These are phyloP conservation scores for Guadua angustifolia DNA, from an alignment of 176 grass and related monocot genomes.

Conservation along the genomic window DNA sequence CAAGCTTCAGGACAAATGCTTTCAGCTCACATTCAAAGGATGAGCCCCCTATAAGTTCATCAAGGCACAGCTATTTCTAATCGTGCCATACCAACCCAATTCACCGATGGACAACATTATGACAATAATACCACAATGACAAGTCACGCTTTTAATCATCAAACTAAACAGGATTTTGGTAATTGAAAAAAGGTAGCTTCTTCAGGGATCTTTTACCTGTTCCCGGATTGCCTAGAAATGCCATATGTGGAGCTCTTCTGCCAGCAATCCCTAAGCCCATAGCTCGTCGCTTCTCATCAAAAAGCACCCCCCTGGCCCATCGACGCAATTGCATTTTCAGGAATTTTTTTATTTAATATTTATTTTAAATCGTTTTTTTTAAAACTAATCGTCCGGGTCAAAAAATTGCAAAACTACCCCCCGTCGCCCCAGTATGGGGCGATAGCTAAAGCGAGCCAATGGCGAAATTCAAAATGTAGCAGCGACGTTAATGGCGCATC, in stretches of 20 bases:
- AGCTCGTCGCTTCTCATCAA: constrained; percentile 89
- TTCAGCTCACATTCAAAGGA: constrained; percentile 9
- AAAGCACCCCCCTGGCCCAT: constrained; percentile 95
- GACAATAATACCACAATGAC: background rate
- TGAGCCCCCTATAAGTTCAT: too few species aligned
- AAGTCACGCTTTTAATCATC: constrained; percentile 5
- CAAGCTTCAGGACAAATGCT: constrained; percentile 21
- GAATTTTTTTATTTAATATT: too few species aligned
- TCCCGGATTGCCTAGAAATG: constrained; percentile 96
- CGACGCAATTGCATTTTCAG: constrained; percentile 89
- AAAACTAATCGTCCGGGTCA: too few species aligned
- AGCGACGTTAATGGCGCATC: too few species aligned
- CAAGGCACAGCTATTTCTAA: constrained; percentile 17
- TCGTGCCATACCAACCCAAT: background rate
- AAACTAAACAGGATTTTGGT: constrained; percentile 15
- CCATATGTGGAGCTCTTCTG: constrained; percentile 92
- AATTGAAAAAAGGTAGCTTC: constrained; percentile 15
- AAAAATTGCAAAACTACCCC: too few species aligned
- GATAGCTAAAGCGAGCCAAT: too few species aligned
- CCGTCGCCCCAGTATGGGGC: too few species aligned
- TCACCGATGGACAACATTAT: background rate
- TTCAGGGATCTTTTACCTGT: constrained; percentile 62
- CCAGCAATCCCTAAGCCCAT: constrained; percentile 85
- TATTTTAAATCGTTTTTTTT: too few species aligned
- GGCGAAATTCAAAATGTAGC: too few species aligned